These are phyloP conservation scores for Hypsizygus ulmarius DNA, from an alignment of 1,284 basidiomycete species.

Conservation along the genomic window DNA sequence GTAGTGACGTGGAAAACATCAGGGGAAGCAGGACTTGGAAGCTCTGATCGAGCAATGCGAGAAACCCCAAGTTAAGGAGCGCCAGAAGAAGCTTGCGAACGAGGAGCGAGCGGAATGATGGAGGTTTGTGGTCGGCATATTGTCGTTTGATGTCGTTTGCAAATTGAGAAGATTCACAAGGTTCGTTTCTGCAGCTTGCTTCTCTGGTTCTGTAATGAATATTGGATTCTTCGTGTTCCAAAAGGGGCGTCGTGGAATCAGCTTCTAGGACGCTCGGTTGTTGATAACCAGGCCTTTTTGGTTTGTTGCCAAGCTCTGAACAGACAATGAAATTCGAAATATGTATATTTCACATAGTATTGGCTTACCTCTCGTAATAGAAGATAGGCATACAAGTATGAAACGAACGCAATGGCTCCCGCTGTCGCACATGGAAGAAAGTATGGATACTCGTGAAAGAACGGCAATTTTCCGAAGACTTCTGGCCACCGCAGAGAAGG, in stretches of 20 bases:
- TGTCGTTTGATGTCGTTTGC: background rate
- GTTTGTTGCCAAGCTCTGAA: constrained; percentile 9
- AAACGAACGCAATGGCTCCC: constrained; percentile 26
- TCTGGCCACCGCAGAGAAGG: constrained; percentile 17
- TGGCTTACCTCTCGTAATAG: constrained; percentile 34
- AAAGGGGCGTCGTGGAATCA: constrained; percentile 5
- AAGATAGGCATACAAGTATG: constrained; percentile 28
- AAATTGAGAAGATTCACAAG: background rate
- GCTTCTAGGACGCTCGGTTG: background rate
- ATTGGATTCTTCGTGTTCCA: background rate
- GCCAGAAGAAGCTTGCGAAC: constrained; percentile 20
- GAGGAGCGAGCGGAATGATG: constrained; percentile 19
- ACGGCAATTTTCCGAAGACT: constrained; percentile 25
- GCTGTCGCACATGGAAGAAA: constrained; percentile 40
- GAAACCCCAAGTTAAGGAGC: constrained; percentile 17
- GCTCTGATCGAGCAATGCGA: constrained; percentile 30
- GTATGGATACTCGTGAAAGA: constrained; percentile 38
- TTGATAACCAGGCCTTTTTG: background rate
- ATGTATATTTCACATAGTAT: background rate
- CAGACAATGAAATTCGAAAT: constrained; percentile 9
- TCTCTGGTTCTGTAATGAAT: constrained; percentile 5
- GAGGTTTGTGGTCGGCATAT: constrained; percentile 7
- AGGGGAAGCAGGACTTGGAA: constrained; percentile 30
- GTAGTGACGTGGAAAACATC: constrained; percentile 31
- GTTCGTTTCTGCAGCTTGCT: no score